Percentiles rank a stretch among this genome's conserved stretches.
Conservation (phyloP, 2,329 filamentous ascomycete species). For the Xylariales sp. region DNA sequence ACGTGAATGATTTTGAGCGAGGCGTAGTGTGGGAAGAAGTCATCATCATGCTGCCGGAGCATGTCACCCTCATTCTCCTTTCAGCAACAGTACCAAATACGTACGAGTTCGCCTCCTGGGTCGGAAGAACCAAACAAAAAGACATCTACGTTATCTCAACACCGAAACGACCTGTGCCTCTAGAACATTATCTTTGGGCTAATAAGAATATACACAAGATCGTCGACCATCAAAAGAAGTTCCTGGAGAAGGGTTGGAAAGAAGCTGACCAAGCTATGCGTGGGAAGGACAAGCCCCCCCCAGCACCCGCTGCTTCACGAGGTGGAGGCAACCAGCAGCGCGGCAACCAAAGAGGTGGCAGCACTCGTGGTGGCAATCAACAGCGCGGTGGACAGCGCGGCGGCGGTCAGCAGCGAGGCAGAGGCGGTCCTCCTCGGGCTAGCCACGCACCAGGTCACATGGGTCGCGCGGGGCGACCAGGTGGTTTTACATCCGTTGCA, state of each 20-base stretch:
- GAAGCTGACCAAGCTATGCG: constrained; percentile 86
- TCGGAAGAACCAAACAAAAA: constrained; percentile 97
- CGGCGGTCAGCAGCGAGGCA: constrained; percentile 65
- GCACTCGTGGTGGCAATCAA: constrained; percentile 58
- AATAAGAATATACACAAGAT: constrained; percentile 94
- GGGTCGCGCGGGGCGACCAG: constrained; percentile 85
- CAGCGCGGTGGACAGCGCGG: constrained; percentile 62
- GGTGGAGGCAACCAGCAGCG: constrained; percentile 61
- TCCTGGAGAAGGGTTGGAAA: constrained; percentile 94
- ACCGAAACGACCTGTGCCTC: constrained; percentile 89
- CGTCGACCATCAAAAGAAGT: constrained; percentile 91
- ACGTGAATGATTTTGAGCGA: constrained; percentile 95
- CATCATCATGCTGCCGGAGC: constrained; percentile 98
- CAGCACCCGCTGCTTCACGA: constrained; percentile 54
- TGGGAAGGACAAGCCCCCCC: constrained; percentile 77
- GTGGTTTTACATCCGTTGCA: constrained; percentile 86
- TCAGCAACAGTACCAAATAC: constrained; percentile 98
- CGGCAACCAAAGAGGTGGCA: constrained; percentile 65
- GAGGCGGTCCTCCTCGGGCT: constrained; percentile 68
- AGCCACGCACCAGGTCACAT: constrained; percentile 82
- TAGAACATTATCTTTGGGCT: constrained; percentile 97
- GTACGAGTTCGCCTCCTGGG: constrained; percentile 97
- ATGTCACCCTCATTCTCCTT: constrained; percentile 93
- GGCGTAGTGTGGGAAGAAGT: constrained; percentile 99
- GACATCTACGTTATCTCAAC: constrained; percentile 99